These are phyloP conservation scores for Rhodotorula mucilaginosa DNA, from an alignment of 1,284 basidiomycete genomes.

Conservation along the genomic window DNA sequence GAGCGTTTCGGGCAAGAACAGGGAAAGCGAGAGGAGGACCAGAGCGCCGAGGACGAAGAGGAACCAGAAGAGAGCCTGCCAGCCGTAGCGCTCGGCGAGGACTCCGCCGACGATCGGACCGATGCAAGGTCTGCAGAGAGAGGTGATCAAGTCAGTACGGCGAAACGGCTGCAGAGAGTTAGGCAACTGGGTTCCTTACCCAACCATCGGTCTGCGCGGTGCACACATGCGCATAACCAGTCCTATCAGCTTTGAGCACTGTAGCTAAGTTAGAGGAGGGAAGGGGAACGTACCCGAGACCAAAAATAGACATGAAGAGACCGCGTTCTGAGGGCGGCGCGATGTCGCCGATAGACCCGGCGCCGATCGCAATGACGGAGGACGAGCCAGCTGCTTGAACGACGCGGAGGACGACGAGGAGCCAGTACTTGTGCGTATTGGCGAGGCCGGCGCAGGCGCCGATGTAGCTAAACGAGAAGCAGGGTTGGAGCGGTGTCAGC, in stretches of 20 bases:
- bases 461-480: conserved; percentile 31
- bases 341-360: conserved; percentile 42
- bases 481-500: not conserved
- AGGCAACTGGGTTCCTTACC: not conserved
- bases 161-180: not conserved
- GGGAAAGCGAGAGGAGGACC: conserved; percentile 54
- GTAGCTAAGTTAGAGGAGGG: too few relatives aligned
- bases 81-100: conserved; percentile 40
- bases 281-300: conserved; percentile 9
- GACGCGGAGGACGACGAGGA: conserved; percentile 62
- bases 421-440: conserved; percentile 59
- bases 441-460: conserved; percentile 59
- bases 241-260: too few relatives aligned
- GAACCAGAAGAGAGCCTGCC: conserved; percentile 73
- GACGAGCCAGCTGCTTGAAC: conserved; percentile 61
- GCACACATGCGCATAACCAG: too few relatives aligned
- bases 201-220: conserved; percentile 10
- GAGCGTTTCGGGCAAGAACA: conserved; percentile 64
- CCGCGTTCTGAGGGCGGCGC: conserved; percentile 35
- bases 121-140: conserved; percentile 1
- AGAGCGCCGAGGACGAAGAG: conserved; percentile 61
- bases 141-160: not conserved
- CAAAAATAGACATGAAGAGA: conserved; percentile 30
- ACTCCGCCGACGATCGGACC: conserved; percentile 11
- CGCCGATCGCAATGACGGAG: conserved; percentile 40